phyloP scores from a whole-genome alignment of 2,329 filamentous ascomycete genomes.

The Fusarium ambrosium region DNA sequence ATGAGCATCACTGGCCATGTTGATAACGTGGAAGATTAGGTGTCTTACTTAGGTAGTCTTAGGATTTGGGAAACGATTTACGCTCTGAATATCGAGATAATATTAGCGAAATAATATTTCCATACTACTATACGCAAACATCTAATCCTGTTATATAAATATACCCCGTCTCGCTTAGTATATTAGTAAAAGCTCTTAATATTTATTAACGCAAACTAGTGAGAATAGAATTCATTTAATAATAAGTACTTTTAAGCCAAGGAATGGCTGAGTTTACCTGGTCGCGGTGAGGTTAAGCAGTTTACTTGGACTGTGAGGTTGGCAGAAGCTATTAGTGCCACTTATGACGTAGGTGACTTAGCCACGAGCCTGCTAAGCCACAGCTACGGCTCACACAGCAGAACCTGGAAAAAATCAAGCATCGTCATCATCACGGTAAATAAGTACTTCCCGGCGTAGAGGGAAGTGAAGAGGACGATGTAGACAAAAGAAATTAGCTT shows the following conservation, averaged over 20 bases:
- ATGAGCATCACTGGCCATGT: slow-evolving; percentile 11
- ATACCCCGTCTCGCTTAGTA: not conserved
- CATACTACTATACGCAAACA: too few species aligned
- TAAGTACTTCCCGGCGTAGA: too few species aligned
- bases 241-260: not conserved
- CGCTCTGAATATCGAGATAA: not conserved
- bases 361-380: too few species aligned
- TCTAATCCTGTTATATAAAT: not conserved
- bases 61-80: too few species aligned
- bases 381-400: too few species aligned
- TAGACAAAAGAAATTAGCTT: not conserved
- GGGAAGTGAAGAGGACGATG: not conserved
- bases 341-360: too few species aligned
- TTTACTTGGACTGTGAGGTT: not conserved
- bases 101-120: too few species aligned
- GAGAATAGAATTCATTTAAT: not conserved
- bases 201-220: not conserved
- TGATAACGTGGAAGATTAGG: not conserved
- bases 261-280: not conserved
- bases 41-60: not conserved
- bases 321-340: too few species aligned
- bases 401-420: too few species aligned
- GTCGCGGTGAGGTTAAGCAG: not conserved
- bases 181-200: not conserved
- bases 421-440: too few species aligned